A percentile compares a stretch with the other conserved stretches of the same genome.
Evolutionary conservation across 495 filamentous ascomycete genomes (phyloP).

Genomic region (Bryoglossum gracile): DNA sequence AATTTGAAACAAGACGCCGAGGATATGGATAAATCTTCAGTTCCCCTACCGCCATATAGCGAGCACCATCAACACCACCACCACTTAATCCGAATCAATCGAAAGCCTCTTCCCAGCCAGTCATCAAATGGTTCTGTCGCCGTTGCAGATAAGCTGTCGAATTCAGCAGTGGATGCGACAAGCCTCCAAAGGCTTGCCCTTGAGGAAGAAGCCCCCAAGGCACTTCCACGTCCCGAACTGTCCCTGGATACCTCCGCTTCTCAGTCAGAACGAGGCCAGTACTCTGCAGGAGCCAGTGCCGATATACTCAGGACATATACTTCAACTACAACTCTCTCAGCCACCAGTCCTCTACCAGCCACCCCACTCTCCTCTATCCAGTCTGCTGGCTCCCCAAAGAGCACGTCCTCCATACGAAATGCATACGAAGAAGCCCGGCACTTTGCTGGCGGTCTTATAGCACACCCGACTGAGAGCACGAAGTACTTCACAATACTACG

Average conservation of each 20-base stretch:
- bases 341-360: neutral
- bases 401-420: slow-evolving; percentile 8
- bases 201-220: neutral
- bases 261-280: neutral
- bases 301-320: neutral
- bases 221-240: slow-evolving; percentile 6
- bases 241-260: slow-evolving; percentile 1
- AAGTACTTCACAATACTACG: slow-evolving; percentile 61
- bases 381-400: neutral
- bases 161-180: neutral
- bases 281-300: neutral
- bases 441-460: slow-evolving; percentile 55
- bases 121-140: neutral
- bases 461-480: slow-evolving; percentile 54
- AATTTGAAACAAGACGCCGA: too few species aligned
- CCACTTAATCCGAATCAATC: neutral
- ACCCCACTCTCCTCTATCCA: neutral
- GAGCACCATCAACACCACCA: neutral
- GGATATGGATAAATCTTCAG: too few species aligned
- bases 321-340: neutral
- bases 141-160: neutral
- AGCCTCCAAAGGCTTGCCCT: neutral
- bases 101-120: slow-evolving; percentile 1
- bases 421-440: slow-evolving; percentile 35
- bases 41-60: too few species aligned